Conservation (phyloP, 352 stramenopile species). For the Globisporangium paroecandrum region DNA sequence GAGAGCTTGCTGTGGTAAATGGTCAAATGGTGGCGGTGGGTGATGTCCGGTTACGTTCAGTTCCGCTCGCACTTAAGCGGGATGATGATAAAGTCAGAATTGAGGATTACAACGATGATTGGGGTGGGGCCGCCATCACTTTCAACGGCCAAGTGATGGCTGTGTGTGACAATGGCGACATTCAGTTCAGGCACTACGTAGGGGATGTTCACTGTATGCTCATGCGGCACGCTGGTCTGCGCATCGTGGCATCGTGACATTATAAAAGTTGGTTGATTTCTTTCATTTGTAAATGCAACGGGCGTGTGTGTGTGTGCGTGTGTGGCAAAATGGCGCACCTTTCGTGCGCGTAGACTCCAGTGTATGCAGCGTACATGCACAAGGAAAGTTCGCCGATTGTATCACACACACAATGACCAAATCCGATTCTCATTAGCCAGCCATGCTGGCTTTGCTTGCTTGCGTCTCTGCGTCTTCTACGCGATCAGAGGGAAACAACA, state of each 20-base stretch:
- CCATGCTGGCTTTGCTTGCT: neutral
- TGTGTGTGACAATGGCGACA: too few relatives aligned
- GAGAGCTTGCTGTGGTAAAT: neutral
- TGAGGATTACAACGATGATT: too few relatives aligned
- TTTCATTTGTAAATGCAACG: too few relatives aligned
- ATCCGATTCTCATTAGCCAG: neutral
- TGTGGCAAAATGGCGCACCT: neutral
- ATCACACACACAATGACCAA: neutral
- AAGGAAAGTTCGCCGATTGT: neutral
- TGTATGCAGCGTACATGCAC: neutral
- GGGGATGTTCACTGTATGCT: too few relatives aligned
- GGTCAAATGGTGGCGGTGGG: neutral
- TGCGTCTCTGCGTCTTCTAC: neutral
- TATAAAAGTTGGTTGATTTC: too few relatives aligned
- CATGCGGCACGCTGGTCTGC: too few relatives aligned
- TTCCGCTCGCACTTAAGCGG: slow-evolving; percentile 5
- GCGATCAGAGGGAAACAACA: neutral
- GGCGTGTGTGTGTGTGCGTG: neutral
- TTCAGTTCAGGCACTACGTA: too few relatives aligned
- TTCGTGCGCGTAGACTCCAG: neutral
- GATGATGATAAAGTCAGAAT: neutral
- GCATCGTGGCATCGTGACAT: too few relatives aligned
- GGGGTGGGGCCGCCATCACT: too few relatives aligned
- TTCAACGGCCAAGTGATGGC: too few relatives aligned
- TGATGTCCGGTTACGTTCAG: neutral